Evolutionary conservation across 257 asterid genomes (phyloP).

Genomic region (Fraxinus cuspidata): DNA sequence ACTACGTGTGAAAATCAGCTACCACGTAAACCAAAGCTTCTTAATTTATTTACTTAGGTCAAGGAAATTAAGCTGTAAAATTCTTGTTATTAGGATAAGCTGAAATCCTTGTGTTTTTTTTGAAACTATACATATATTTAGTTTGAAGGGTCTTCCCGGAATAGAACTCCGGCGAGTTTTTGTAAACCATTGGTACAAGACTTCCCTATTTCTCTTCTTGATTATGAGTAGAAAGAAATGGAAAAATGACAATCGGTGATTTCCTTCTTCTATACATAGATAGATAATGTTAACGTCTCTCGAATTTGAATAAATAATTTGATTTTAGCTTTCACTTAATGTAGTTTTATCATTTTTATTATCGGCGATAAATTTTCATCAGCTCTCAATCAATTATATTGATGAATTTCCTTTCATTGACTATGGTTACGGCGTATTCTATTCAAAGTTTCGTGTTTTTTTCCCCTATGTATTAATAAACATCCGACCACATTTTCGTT

Average conservation of each 20-base stretch:
- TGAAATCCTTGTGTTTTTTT: background rate
- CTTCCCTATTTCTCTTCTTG: constrained; percentile 38
- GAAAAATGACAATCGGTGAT: constrained; percentile 44
- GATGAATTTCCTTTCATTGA: no score
- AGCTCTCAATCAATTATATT: no score
- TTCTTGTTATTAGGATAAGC: background rate
- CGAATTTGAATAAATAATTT: no score
- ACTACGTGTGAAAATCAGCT: constrained; percentile 47
- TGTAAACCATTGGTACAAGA: constrained; percentile 47
- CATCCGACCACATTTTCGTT: background rate
- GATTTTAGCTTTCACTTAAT: no score
- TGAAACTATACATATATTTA: background rate
- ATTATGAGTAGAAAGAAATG: constrained; percentile 10
- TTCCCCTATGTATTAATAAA: no score
- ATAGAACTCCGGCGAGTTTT: constrained; percentile 40
- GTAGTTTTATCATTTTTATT: no score
- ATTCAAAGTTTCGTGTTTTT: no score
- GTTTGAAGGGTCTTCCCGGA: constrained; percentile 28
- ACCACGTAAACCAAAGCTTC: constrained; percentile 41
- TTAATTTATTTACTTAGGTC: constrained; percentile 50
- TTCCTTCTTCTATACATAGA: background rate
- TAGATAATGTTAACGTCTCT: no score
- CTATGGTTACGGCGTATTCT: background rate
- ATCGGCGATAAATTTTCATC: no score
- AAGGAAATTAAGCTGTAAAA: constrained; percentile 13